Evolutionary conservation across 495 filamentous ascomycete species (phyloP), one percentile per base, ranked within the genome.

Genomic region (Letharia columbiana): DNA sequence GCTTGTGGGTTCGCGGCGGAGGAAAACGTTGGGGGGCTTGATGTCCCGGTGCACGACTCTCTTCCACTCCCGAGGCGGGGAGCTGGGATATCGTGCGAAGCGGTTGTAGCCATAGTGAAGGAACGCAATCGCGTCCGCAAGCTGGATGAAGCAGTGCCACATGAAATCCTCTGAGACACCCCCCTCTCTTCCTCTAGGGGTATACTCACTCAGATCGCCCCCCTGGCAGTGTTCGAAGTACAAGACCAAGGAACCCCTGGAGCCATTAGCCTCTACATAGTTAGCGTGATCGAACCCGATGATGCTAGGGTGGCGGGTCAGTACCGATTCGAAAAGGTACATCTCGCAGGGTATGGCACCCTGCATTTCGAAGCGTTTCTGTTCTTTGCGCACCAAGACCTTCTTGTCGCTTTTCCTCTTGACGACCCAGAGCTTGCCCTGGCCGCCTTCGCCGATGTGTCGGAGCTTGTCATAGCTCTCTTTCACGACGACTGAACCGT

Each of bases 11-110:
- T 67, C 63, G 20, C 15, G 13, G 13, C 41, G 35, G 8, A 83
- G 69, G 63, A 82, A 78, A 49, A 82, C 74, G 66, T 82, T 82
- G 0, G 66, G 71, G 1, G 79, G 80, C 62, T 82, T 82, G 60
- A 81, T 70, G 60, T 82, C 79, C 37, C 80, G 73, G 65, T 82
- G 80, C 17, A 80, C 71, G 58, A 81, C 12, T 1, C 71, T 63
- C 17, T 49, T 20, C 74, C 74, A 75, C 44, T 39, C 40, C 2
- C 33, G 31, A n/a, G 28, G n/a, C 5, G 41, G 42, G 11, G 7
- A 17, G 15, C 33, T 13, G 12, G 23, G 20, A 31, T 31, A 6
- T 35, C 18, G 17, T 5, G 52, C 23, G 11, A 13, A 17, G 57
- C 41, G 31, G 40, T 61, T 20, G 12, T 62, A 49, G 15, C 75